Conservation (phyloP, 352 stramenopile species). For the Phytopythium cucurbitacearum region DNA sequence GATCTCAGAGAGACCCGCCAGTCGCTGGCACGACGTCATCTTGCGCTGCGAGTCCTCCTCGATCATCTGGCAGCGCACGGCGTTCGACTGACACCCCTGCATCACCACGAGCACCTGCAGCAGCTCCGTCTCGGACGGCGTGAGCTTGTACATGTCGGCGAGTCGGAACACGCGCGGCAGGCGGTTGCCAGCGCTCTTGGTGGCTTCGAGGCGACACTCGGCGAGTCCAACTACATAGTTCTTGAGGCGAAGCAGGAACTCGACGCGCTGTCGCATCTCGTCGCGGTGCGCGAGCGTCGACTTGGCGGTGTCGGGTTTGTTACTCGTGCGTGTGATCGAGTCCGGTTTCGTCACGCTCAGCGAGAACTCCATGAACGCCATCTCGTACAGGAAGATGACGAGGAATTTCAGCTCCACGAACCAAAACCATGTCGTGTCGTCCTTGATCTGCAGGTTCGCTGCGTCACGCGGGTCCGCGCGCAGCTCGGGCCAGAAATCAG, state of each 20-base stretch:
- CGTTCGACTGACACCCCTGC: constrained; percentile 82
- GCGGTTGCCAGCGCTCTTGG: constrained; percentile 23
- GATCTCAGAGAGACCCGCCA: constrained; percentile 81
- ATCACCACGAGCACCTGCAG: constrained; percentile 81
- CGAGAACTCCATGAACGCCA: constrained; percentile 85
- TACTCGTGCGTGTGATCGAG: constrained; percentile 35
- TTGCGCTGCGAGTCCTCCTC: constrained; percentile 77
- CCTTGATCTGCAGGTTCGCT: constrained; percentile 24
- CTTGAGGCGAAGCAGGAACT: constrained; percentile 59
- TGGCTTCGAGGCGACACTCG: constrained; percentile 43
- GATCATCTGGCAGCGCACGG: constrained; percentile 80
- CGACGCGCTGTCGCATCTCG: constrained; percentile 76
- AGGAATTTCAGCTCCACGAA: constrained; percentile 79
- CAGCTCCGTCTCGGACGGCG: constrained; percentile 64
- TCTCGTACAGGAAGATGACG: constrained; percentile 79
- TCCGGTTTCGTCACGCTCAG: constrained; percentile 81
- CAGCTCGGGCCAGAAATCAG: constrained; percentile 70
- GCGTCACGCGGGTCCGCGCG: constrained; percentile 38
- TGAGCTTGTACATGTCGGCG: constrained; percentile 70
- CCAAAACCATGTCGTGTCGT: constrained; percentile 79
- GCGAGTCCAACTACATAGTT: constrained; percentile 57
- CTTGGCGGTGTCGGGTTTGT: constrained; percentile 20
- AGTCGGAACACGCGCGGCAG: constrained; percentile 70
- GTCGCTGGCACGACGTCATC: constrained; percentile 69
- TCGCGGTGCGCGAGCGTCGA: constrained; percentile 55